phyloP scores from a whole-genome alignment of 805 yeast species.

The Candida alai region DNA sequence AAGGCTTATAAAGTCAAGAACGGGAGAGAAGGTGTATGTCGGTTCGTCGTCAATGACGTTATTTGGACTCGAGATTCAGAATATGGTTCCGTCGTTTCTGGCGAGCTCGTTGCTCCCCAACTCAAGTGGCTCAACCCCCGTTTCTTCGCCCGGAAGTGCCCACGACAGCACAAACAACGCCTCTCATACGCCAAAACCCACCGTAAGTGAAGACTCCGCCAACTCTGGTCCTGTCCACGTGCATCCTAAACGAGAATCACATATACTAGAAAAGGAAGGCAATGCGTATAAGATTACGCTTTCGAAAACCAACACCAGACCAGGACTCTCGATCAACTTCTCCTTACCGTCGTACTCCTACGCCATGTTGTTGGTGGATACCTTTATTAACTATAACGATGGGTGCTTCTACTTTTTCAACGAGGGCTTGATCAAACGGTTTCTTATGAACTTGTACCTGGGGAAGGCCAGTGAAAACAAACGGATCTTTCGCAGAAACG shows the following conservation, averaged over 20 bases:
- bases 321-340: slow-evolving; percentile 66
- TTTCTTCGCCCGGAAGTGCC: slow-evolving; percentile 11
- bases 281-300: slow-evolving; percentile 69
- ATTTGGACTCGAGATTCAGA: slow-evolving; percentile 74
- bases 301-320: slow-evolving; percentile 63
- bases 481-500: slow-evolving; percentile 34
- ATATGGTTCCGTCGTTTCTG: slow-evolving; percentile 44
- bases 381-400: slow-evolving; percentile 74
- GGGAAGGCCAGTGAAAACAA: slow-evolving; percentile 40
- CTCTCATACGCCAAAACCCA: slow-evolving; percentile 4
- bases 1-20: slow-evolving; percentile 65
- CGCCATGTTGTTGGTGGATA: slow-evolving; percentile 70
- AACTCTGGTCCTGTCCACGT: too few relatives aligned
- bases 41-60: slow-evolving; percentile 83
- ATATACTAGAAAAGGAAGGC: slow-evolving; percentile 65
- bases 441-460: slow-evolving; percentile 59
- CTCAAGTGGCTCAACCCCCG: slow-evolving; percentile 7
- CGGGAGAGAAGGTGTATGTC: slow-evolving; percentile 72
- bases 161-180: too few relatives aligned
- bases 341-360: slow-evolving; percentile 73
- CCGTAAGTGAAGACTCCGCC: slow-evolving; percentile 13
- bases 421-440: slow-evolving; percentile 72
- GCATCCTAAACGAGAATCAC: slow-evolving; percentile 43
- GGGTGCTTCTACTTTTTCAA: slow-evolving; percentile 83
- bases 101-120: slow-evolving; percentile 9